Evolutionary conservation across 2,329 filamentous ascomycete genomes (phyloP).

Genomic region (Cladosporium austrohemisphaericum): DNA sequence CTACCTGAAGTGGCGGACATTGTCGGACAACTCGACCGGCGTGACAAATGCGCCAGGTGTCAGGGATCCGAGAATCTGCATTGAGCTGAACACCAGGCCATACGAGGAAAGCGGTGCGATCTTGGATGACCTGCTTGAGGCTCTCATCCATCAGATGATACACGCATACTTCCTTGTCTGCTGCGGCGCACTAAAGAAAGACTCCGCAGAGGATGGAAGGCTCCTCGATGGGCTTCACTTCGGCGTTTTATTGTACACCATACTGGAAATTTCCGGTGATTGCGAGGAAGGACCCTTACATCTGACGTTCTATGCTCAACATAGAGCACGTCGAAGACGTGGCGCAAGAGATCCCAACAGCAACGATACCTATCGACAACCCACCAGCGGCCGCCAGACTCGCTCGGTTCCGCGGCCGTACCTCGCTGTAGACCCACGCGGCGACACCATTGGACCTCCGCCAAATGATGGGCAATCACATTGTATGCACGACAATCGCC

Average conservation of each 20-base stretch:
- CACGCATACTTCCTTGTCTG: conserved; percentile 44
- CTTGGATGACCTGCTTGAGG: conserved; percentile 35
- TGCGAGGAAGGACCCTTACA: conserved; percentile 28
- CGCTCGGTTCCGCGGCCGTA: conserved; percentile 13
- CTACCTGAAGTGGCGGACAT: conserved; percentile 30
- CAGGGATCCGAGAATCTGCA: conserved; percentile 32
- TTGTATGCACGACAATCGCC: conserved; percentile 30
- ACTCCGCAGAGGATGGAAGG: conserved; percentile 32
- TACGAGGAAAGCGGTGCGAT: conserved; percentile 28
- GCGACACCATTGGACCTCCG: conserved; percentile 17
- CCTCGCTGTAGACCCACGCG: conserved; percentile 23
- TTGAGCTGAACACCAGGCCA: conserved; percentile 30
- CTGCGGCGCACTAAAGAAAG: conserved; percentile 36
- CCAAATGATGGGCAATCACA: conserved; percentile 27
- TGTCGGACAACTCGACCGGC: conserved; percentile 31
- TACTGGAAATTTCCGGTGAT: conserved; percentile 32
- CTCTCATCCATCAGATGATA: conserved; percentile 45
- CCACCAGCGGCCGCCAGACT: neutral
- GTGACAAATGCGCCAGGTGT: conserved; percentile 35
- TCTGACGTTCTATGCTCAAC: conserved; percentile 33
- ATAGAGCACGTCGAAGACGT: conserved; percentile 17
- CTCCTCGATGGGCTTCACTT: conserved; percentile 39
- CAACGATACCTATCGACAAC: neutral
- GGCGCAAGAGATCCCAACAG: neutral
- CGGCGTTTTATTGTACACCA: conserved; percentile 38